Percentiles rank a stretch among this genome's conserved stretches.
phyloP scores from a whole-genome alignment of 306 rosid genomes.

The Herpetospermum pedunculosum region DNA sequence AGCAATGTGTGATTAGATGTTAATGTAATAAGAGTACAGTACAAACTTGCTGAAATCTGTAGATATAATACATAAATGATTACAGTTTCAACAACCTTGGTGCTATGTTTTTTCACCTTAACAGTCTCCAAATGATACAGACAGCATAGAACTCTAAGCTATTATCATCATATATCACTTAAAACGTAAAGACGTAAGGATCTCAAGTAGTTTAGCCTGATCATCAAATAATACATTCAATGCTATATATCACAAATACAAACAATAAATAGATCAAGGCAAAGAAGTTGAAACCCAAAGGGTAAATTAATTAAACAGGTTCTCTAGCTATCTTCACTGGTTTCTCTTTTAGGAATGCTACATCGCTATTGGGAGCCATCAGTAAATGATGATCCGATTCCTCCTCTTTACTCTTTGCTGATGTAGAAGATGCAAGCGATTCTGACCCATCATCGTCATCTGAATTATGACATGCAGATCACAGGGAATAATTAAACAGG shows the following conservation, averaged over 20 bases:
- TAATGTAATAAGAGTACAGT: neutral
- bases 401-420: slow-evolving; percentile 50
- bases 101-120: neutral
- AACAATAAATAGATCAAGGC: slow-evolving; percentile 13
- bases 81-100: neutral
- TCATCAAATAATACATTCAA: neutral
- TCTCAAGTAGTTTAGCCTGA: slow-evolving; percentile 5
- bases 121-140: neutral
- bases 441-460: slow-evolving; percentile 59
- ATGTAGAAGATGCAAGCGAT: slow-evolving; percentile 40
- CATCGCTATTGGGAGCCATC: slow-evolving; percentile 38
- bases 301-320: slow-evolving; percentile 27
- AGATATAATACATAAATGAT: neutral
- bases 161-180: neutral
- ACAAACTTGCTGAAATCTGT: neutral
- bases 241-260: slow-evolving; percentile 12
- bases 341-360: slow-evolving; percentile 58
- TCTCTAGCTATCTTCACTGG: slow-evolving; percentile 61
- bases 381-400: slow-evolving; percentile 56
- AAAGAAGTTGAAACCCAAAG: slow-evolving; percentile 4
- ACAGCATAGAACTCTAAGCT: neutral
- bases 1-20: neutral
- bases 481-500: neutral
- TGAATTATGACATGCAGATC: slow-evolving; percentile 20
- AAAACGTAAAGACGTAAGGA: neutral